A percentile compares a stretch with the other conserved stretches of the same genome.
Conservation (phyloP, 768 basidiomycete genomes). For the Rhodotorula kratochvilovae region DNA sequence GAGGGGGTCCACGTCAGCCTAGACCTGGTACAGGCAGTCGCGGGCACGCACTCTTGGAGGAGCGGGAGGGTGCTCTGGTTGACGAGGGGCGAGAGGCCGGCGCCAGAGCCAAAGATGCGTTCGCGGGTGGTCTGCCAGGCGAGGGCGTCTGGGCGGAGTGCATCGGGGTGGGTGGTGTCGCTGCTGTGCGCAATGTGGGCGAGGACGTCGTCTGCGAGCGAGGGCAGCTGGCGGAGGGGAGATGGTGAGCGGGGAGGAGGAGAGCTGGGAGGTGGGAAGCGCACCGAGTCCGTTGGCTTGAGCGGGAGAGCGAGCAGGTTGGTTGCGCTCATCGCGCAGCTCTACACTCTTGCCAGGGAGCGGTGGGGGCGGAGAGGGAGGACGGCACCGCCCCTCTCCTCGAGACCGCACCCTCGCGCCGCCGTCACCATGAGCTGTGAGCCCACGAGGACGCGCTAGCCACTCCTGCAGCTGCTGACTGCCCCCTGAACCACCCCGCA, state of each 20-base stretch:
- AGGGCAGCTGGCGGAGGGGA: not conserved
- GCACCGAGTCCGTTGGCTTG: constrained; percentile 9
- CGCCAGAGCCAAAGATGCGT: not conserved
- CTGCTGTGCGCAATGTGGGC: not conserved
- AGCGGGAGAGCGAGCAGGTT: constrained; percentile 20
- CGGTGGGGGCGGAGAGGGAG: not conserved
- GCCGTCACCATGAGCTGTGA: not conserved
- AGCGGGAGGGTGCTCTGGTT: not conserved
- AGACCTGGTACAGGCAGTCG: rapidly evolving
- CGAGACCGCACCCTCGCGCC: too few species aligned
- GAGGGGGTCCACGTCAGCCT: not conserved
- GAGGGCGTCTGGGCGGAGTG: not conserved
- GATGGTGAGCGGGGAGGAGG: not conserved
- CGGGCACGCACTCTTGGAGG: not conserved
- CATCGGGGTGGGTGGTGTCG: constrained; percentile 13
- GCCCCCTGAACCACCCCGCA: not conserved
- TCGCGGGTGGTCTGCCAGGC: not conserved
- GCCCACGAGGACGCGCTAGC: not conserved
- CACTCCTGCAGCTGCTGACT: not conserved
- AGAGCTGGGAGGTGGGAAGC: not conserved
- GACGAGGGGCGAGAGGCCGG: not conserved
- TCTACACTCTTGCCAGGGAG: not conserved
- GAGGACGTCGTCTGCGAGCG: constrained; percentile 5
- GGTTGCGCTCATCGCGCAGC: not conserved
- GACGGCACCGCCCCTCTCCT: too few species aligned